These are phyloP conservation scores for Zarea fungicola DNA, from an alignment of 2,329 filamentous ascomycete genomes.

Conservation along the genomic window DNA sequence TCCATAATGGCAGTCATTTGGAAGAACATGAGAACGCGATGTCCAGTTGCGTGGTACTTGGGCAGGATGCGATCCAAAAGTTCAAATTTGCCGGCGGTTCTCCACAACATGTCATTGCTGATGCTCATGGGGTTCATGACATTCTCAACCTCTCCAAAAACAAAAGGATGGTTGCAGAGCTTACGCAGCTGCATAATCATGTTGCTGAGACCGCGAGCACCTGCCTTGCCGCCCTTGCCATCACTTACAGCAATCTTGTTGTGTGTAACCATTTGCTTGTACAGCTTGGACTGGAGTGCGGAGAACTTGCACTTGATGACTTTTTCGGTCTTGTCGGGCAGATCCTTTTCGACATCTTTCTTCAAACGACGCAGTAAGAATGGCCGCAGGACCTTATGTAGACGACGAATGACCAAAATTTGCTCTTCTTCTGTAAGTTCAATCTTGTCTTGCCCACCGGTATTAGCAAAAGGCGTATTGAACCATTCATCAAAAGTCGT, in stretches of 20 bases:
- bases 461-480: constrained; percentile 98
- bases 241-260: constrained; percentile 93
- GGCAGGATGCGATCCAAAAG: constrained; percentile 86
- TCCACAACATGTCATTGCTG: constrained; percentile 92
- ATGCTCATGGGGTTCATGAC: constrained; percentile 88
- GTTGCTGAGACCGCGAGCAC: constrained; percentile 91
- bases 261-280: constrained; percentile 95
- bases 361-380: constrained; percentile 98
- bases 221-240: constrained; percentile 90
- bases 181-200: constrained; percentile 99
- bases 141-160: constrained; percentile 96
- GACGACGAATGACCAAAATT: constrained; percentile 92
- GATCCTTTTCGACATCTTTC: constrained; percentile 98
- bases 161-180: constrained; percentile 97
- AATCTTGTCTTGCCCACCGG: constrained; percentile 97
- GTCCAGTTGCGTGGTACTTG: constrained; percentile 85
- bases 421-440: constrained; percentile 99
- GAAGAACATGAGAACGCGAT: constrained; percentile 99
- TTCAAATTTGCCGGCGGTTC: constrained; percentile 95
- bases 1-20: constrained; percentile 99
- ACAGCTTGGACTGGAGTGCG: constrained; percentile 83
- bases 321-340: constrained; percentile 98
- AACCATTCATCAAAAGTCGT: constrained; percentile 99
- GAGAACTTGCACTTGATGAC: constrained; percentile 99
- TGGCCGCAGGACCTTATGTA: constrained; percentile 94